Base-by-base conservation (phyloP, 2,329 filamentous ascomycete species). In the Ceratocystis papillata region DNA sequence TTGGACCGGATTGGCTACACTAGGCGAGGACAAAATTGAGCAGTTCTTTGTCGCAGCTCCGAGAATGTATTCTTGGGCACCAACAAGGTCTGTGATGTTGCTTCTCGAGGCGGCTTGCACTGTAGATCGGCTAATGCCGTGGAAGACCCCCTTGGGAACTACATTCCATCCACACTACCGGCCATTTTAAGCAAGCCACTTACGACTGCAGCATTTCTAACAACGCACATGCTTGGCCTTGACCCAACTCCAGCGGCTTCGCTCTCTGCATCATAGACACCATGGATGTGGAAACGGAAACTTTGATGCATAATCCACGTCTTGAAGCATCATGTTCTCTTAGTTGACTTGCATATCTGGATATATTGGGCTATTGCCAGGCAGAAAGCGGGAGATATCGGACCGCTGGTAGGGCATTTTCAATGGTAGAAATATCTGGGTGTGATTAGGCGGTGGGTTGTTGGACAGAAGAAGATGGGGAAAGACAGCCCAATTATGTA, bases 31-130 rank as follows among this genome's bases (percentile, higher is more conserved):
- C 22, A 25, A 17, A n/a, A 59, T 25, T 30, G 7, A 20, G 1
- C 12, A 57, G 28, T 57, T 33, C 17, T 30, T 33, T 33, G 12
- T 17, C 20, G 44, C 44, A 48, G 25, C 30, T 30, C 50, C 25
- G 12, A 28, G 61, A 37, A 50, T 63, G 3, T 63, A 63, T 63
- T n/a, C 46, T 63, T 50, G 41, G 61, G 61, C 61, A 63, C 44
- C 61, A 63, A 63, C 25, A 28, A 50, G 8, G 41, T 25, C 15
- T 63, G 22, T 25, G n/a, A 37, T n/a, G 25, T n/a, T 59, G 55
- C n/a, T 37, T 28, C 30, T 37, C 15, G n/a, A 8, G 17, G 3
- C 25, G 28, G 28, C 17, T 37, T 33, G 15, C 15, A 53, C 37
- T 41, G 12, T 5, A 41, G 10, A 41, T 15, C 37, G 37, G 12